Evolutionary conservation across 2,329 filamentous ascomycete genomes (phyloP).

Genomic region (Beauveria australis): DNA sequence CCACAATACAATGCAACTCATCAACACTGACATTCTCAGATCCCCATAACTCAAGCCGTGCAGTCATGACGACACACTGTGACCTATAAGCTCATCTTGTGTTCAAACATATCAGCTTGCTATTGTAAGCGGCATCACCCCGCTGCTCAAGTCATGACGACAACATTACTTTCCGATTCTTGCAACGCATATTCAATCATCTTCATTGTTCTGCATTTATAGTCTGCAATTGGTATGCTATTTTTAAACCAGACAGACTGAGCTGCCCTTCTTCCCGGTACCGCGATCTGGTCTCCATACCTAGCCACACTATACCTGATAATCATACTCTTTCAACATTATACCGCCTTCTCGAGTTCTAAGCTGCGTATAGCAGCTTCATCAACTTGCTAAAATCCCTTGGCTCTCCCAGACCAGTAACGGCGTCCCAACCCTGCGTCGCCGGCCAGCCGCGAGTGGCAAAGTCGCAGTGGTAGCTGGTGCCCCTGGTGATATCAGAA

Average conservation of each 20-base stretch:
- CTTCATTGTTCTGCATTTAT: neutral
- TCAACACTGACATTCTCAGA: neutral
- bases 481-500: neutral
- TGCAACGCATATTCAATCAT: neutral
- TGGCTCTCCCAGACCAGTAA: conserved; percentile 7
- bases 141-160: neutral
- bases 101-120: neutral
- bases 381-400: conserved; percentile 6
- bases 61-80: neutral
- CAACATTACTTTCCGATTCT: neutral
- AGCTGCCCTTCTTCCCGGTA: no score
- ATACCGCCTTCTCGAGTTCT: neutral
- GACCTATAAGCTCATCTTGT: neutral
- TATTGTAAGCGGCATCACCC: neutral
- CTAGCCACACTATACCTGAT: neutral
- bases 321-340: neutral
- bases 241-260: no score
- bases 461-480: conserved; percentile 5
- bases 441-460: conserved; percentile 8
- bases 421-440: conserved; percentile 9
- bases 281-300: no score
- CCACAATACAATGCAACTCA: neutral
- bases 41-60: neutral
- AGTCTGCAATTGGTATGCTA: no score
- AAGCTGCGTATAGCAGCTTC: neutral